Conservation (phyloP, 257 asterid genomes). For the Solanum tarapatanum region DNA sequence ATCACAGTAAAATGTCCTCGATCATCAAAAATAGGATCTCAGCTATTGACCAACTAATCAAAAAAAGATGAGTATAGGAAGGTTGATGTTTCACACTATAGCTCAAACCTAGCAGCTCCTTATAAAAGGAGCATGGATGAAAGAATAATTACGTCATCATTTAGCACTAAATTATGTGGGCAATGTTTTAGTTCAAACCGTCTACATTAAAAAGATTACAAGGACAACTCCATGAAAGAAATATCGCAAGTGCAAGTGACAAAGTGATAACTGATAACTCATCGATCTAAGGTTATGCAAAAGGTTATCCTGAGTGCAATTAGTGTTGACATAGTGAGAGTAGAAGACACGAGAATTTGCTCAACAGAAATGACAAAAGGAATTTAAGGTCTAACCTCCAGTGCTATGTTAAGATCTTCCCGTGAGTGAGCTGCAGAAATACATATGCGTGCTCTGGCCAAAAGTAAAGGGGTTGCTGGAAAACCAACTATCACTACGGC, state of each 20-base stretch:
- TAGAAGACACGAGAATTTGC: neutral
- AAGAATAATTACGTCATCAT: neutral
- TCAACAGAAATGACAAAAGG: neutral
- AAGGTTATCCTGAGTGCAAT: neutral
- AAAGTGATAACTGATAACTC: neutral
- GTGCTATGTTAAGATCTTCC: conserved; percentile 86
- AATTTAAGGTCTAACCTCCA: conserved; percentile 42
- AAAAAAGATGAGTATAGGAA: neutral
- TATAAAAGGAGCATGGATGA: neutral
- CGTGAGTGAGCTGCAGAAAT: conserved; percentile 90
- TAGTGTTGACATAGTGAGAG: neutral
- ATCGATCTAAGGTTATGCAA: neutral
- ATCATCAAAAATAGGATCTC: neutral
- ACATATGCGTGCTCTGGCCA: conserved; percentile 96
- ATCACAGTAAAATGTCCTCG: neutral
- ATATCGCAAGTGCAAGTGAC: neutral
- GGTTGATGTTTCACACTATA: neutral
- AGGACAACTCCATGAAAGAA: neutral
- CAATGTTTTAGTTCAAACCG: neutral
- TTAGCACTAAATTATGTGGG: neutral
- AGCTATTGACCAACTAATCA: neutral
- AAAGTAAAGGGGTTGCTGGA: conserved; percentile 93
- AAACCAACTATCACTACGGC: conserved; percentile 96
- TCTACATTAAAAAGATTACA: neutral
- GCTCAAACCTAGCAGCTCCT: neutral